Evolutionary conservation across 306 rosid genomes (phyloP).

Genomic region (Dryas drummondii): DNA sequence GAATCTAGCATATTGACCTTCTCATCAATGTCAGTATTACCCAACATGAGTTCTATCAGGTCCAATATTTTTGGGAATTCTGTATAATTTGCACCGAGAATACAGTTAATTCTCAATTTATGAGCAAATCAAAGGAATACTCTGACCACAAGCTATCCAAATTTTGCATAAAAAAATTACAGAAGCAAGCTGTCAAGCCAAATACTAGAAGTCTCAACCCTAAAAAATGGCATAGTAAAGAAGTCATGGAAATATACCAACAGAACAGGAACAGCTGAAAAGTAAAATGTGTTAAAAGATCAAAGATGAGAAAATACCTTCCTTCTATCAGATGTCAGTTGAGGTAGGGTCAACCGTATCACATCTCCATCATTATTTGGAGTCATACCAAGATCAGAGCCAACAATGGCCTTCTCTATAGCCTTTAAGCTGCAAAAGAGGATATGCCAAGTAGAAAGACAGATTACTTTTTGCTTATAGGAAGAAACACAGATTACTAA

Average conservation of each 20-base stretch:
- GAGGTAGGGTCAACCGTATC: constrained; percentile 80
- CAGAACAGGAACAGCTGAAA: background rate
- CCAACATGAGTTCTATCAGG: background rate
- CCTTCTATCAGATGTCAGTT: constrained; percentile 84
- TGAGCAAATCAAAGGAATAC: background rate
- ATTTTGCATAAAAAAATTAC: too few relatives aligned
- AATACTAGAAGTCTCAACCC: background rate
- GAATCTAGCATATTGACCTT: background rate
- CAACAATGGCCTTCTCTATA: constrained; percentile 93
- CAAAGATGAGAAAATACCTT: constrained; percentile 54
- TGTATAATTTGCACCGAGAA: background rate
- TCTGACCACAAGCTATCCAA: background rate
- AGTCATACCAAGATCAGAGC: constrained; percentile 84
- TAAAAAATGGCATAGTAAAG: background rate
- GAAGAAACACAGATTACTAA: background rate
- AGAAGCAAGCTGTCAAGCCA: background rate
- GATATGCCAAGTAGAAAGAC: background rate
- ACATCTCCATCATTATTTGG: constrained; percentile 94
- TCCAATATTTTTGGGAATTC: background rate
- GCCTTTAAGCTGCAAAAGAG: constrained; percentile 66
- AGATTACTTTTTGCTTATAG: too few relatives aligned
- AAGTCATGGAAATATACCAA: background rate
- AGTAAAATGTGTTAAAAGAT: background rate
- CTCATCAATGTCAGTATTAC: background rate
- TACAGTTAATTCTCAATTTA: background rate